Conservation (phyloP, 495 filamentous ascomycete genomes). For the Talaromyces liani region DNA sequence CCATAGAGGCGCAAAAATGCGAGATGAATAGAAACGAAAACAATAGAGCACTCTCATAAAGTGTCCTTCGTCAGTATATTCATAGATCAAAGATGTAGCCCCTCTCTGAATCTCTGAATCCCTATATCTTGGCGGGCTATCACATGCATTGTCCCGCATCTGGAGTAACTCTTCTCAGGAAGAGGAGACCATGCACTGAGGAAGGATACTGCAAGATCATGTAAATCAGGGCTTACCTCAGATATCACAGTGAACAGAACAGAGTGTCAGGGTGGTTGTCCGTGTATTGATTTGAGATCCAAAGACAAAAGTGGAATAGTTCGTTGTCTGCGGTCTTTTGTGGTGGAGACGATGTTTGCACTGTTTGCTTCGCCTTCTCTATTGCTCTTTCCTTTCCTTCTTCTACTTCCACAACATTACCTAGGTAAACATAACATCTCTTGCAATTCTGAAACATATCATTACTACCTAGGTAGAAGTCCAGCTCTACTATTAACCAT, state of each 20-base stretch:
- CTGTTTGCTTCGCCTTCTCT: conserved; percentile 12
- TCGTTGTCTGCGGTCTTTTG: background rate
- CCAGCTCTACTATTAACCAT: background rate
- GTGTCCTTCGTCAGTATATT: background rate
- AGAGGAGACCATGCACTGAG: background rate
- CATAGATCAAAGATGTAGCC: background rate
- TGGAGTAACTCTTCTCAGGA: background rate
- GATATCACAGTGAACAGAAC: background rate
- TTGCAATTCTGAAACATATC: background rate
- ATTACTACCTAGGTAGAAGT: background rate
- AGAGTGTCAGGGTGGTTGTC: background rate
- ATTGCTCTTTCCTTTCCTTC: background rate
- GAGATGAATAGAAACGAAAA: background rate
- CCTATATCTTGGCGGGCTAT: background rate
- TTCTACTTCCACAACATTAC: background rate
- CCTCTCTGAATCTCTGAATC: background rate
- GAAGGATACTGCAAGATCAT: background rate
- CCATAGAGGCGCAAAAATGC: background rate
- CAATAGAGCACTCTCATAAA: background rate
- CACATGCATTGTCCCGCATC: background rate
- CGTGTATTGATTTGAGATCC: background rate
- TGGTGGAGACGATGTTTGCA: conserved; percentile 13
- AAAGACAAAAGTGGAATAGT: background rate
- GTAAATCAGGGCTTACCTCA: background rate
- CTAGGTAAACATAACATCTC: too few relatives aligned